Base-by-base conservation (phyloP, 148 eudicot genomes). In the Rhododendron ovatum region DNA sequence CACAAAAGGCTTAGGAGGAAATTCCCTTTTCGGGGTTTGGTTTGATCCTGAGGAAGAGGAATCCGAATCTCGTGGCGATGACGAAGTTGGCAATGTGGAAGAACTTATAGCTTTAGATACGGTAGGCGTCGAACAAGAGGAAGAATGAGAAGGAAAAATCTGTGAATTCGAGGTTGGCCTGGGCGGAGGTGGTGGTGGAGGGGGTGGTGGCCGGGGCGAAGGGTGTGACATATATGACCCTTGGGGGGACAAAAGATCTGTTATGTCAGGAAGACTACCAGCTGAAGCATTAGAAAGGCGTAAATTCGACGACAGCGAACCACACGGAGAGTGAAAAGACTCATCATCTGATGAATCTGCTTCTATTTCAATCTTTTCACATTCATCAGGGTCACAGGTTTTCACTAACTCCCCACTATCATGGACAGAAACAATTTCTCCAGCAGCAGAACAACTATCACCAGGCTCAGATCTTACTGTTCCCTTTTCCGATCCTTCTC, bases 321-420 rank as follows among this genome's bases (percentile, higher is more conserved):
- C 86, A 39, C 90, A 86, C 9, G 95, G 51, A 74, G 99, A 96
- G 83, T 96, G 98, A 51, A 96, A 96, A 41, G 96, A 95, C 84
- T 95, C 98, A 86, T 91, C 98, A 5, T 95, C 94, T 24, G 92
- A 92, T 81, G 85, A 65, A n/a, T 87, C 83, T 80, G 80, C 86
- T 12, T 28, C 73, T 79, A 1, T 11, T 33, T 89, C 90, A 10
- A 3, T 71, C 30, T 30, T 71, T 13, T 71, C 87, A 71, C 88
- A 91, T 37, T 85, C 90, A 82, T 90, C 89, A 80, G 91, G 86
- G 28, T 88, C 93, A 37, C 88, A 80, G 55, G 86, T 92, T 59
- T 71, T 30, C 33, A 92, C 82, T 26, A 90, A 83, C 50, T 92
- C 93, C n/a, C 87, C 86, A 90, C 81, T 86, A 83, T 92, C 97